Conservation (phyloP, 768 basidiomycete species). For the Termitomyces bulborhizus region DNA sequence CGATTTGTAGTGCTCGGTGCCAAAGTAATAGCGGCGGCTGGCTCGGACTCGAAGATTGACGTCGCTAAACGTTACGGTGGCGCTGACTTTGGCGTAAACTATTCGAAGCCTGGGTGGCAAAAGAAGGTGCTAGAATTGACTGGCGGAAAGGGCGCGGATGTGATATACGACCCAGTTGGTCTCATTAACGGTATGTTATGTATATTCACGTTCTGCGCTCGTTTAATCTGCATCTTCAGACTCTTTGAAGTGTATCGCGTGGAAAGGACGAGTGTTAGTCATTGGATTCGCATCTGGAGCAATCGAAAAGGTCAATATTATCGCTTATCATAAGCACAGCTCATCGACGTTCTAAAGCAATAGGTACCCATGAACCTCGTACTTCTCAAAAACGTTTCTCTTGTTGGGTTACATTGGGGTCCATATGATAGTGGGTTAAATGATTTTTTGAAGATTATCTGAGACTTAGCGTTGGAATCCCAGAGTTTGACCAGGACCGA, state of each 20-base stretch:
- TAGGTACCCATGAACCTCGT: conserved; percentile 83
- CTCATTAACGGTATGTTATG: conserved; percentile 51
- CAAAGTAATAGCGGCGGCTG: conserved; percentile 91
- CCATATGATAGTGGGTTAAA: conserved; percentile 57
- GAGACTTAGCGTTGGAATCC: background rate
- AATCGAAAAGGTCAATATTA: conserved; percentile 67
- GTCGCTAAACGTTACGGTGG: conserved; percentile 71
- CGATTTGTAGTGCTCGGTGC: conserved; percentile 67
- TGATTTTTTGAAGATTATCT: background rate
- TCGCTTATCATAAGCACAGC: conserved; percentile 11
- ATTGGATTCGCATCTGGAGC: conserved; percentile 86
- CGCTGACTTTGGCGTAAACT: conserved; percentile 81
- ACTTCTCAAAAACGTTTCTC: conserved; percentile 77
- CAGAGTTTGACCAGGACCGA: conserved; percentile 61
- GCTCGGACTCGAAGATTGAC: conserved; percentile 72
- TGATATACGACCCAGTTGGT: conserved; percentile 86
- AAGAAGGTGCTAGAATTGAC: conserved; percentile 84
- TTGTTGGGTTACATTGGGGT: conserved; percentile 88
- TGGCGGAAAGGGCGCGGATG: conserved; percentile 76
- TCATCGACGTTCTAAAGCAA: conserved; percentile 5
- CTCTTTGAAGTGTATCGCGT: conserved; percentile 86
- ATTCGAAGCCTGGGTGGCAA: conserved; percentile 78
- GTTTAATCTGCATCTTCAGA: conserved; percentile 34
- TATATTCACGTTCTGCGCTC: background rate
- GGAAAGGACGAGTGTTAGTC: conserved; percentile 91